Evolutionary conservation across 345 rosid genomes (phyloP), one percentile per base, ranked within the genome.

Genomic region (Pseudoturritis turrita): DNA sequence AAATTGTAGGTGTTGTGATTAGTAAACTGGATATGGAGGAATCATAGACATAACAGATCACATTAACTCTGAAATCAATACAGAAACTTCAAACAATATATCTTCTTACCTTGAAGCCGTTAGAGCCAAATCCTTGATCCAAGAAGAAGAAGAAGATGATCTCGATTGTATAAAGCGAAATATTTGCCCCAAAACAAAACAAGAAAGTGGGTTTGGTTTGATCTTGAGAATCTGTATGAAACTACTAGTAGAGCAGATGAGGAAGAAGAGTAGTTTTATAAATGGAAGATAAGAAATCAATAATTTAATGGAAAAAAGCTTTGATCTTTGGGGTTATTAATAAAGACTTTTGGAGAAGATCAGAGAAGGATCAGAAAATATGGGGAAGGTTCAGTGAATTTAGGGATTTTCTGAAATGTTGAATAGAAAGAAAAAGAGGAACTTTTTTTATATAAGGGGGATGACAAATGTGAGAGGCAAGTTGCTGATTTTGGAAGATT

Each of bases 331-430:
- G 72, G 65, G 66, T n/a, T 64, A 64, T 55, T 13, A 25, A 65
- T 46, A 74, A 66, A 15, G 60, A 45, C 26, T 36, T 33, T 33
- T 46, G 61, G 36, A 62, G 39, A 33, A 28, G 58, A 64, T 73
- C 56, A 71, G 36, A 65, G 37, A 2, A 3, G 63, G 37, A 23
- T 25, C 62, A 64, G 5, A 44, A 74, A 28, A 67, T 31, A 67
- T 40, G 61, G 80, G 67, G 13, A 58, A 0, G 70, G 72, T 78
- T 78, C 81, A 78, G 77, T 78, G 81, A 52, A 72, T 78, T 72
- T 68, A 60, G 70, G 71, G 73, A 67, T 72, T 62, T 65, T 43
- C 22, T 49, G 13, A 76, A 33, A 7, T 70, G 35, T 52, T 47
- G 56, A 12, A 21, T 22, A 57, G 26, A 21, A 43, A 7, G 57